Percentiles rank a stretch among this genome's conserved stretches.
Conservation (phyloP, 768 basidiomycete species). For the Suillus spraguei region DNA sequence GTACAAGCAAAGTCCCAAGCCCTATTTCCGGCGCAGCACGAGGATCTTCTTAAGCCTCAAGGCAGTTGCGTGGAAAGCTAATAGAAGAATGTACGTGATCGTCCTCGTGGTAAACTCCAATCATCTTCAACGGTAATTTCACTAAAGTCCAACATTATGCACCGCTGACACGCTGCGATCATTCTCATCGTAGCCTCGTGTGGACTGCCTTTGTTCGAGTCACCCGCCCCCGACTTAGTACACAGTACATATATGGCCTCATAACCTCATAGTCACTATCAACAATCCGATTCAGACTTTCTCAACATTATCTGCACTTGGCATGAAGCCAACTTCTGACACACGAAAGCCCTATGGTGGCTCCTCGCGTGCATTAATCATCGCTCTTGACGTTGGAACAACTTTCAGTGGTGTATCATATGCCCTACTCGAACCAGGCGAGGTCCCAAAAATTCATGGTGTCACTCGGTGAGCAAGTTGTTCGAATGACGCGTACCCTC, state of each 20-base stretch:
- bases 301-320: conserved; percentile 12
- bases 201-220: conserved; percentile 13
- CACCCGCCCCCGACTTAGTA: conserved; percentile 10
- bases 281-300: conserved; percentile 1
- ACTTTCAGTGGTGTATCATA: conserved; percentile 86
- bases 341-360: conserved; percentile 78
- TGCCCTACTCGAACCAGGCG: conserved; percentile 79
- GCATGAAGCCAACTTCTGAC: conserved; percentile 58
- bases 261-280: conserved; percentile 5
- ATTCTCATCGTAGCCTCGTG: conserved; percentile 12
- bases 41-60: conserved; percentile 18
- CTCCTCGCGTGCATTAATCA: conserved; percentile 61
- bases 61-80: conserved; percentile 14
- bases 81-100: conserved; percentile 11
- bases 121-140: not conserved
- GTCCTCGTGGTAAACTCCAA: conserved; percentile 16
- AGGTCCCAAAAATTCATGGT: conserved; percentile 79
- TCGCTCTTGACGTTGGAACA: conserved; percentile 82
- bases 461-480: conserved; percentile 63
- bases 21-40: conserved; percentile 11
- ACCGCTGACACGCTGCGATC: conserved; percentile 1
- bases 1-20: conserved; percentile 6
- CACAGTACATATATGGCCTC: conserved; percentile 16
- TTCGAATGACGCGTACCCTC: not conserved
- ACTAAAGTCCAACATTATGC: not conserved